Evolutionary conservation across 495 filamentous ascomycete genomes (phyloP).

Genomic region (Penicillium argentinense): DNA sequence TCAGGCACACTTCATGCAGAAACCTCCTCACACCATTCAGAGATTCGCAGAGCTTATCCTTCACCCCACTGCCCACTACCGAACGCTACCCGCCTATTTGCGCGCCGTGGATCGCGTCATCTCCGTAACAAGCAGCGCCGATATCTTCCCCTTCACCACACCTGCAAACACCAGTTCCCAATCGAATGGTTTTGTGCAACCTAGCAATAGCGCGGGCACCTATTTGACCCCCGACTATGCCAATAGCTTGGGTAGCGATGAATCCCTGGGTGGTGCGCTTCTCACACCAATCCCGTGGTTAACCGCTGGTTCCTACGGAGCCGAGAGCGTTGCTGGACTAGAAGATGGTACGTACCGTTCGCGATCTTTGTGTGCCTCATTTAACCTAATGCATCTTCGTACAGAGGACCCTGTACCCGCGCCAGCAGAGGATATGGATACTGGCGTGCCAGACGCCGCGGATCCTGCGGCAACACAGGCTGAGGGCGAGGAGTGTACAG

Average conservation of each 20-base stretch:
- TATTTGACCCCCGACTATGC: conserved; percentile 29
- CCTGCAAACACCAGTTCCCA: conserved; percentile 50
- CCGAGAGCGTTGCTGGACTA: conserved; percentile 20
- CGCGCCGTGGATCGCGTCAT: conserved; percentile 89
- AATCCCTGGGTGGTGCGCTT: conserved; percentile 85
- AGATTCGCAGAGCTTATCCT: conserved; percentile 90
- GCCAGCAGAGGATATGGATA: conserved; percentile 18
- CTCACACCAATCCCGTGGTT: conserved; percentile 95
- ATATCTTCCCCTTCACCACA: conserved; percentile 77
- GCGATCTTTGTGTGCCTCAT: conserved; percentile 12
- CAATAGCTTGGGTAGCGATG: conserved; percentile 69
- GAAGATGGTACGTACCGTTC: conserved; percentile 40
- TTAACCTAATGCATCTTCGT: background rate
- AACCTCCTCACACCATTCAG: conserved; percentile 91
- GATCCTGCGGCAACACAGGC: conserved; percentile 9
- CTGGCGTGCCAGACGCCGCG: background rate
- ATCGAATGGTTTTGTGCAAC: conserved; percentile 43
- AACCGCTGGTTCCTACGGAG: conserved; percentile 35
- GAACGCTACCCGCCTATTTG: conserved; percentile 76
- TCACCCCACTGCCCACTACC: conserved; percentile 73
- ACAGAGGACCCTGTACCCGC: conserved; percentile 18
- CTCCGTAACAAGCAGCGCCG: conserved; percentile 79
- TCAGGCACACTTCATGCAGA: conserved; percentile 60
- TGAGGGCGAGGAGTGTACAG: conserved; percentile 33
- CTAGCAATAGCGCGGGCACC: conserved; percentile 27